Base-by-base conservation (phyloP, 805 yeast genomes). In the Myxozyma geophila region DNA sequence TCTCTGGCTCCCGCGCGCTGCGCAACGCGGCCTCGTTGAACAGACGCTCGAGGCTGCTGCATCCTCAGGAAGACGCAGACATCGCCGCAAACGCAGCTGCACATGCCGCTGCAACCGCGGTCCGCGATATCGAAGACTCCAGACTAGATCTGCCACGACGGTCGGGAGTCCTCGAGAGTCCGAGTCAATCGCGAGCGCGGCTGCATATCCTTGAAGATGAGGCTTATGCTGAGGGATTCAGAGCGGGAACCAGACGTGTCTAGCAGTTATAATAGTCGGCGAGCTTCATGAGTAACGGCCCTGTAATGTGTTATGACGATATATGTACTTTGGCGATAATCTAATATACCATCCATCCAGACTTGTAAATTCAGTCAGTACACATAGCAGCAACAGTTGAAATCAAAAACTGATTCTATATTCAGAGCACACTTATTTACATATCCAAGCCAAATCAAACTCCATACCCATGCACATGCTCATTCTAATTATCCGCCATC, bases 31-130 rank as follows among this genome's bases (percentile, higher is more conserved):
- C 37, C 33, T 41, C 47, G 1, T 7, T 7, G 1, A 8, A 40
- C 46, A 15, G 56, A 19, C 47, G 56, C 37, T 40, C 56, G 8
- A 51, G 58, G 9, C 51, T 44, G 2, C 17, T 46, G 2, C 58
- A 47, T 35, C 37, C 50, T 5, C 40, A 36, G 21, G 51, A 43
- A 15, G 51, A 54, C 50, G 58, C 48, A 19, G 58, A 44, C 6
- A 36, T 41, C n/a, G 58, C 41, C 19, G 56, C 56, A 15, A 33
- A 23, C 28, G 56, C 56, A n/a, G 56, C 58, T 21, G 58, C 58
- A 2, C n/a, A 44, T n/a, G 58, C 58, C 15, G 52, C 51, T 8
- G 51, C 51, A 13, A 33, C 21, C 28, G 58, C 51, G 7, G 58
- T 54, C 28, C 19, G 58, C 2, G 58, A 54, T 23, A 41, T 54